Evolutionary conservation across 495 filamentous ascomycete genomes (phyloP), one percentile per base, ranked within the genome.

Genomic region (Pseudotulostoma volvatum): DNA sequence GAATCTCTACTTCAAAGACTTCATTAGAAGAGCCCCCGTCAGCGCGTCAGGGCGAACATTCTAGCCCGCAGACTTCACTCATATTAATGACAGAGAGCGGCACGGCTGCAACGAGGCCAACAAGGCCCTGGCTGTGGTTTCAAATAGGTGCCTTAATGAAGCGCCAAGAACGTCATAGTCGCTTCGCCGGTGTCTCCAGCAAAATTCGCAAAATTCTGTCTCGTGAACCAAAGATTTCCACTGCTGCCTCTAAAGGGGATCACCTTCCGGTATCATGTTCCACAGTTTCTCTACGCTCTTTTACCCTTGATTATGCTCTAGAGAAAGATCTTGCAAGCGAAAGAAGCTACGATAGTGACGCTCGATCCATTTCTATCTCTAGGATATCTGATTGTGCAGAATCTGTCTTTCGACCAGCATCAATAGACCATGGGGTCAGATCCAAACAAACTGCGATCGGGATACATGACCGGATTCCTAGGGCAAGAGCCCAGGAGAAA

Each of bases 341-440:
- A 30, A 49, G 51, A 41, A 58, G 54, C 5, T 68, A 68, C 34
- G 64, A 68, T 38, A 66, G 62, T 31, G 64, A 68, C 48, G 64
- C 64, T 1, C 58, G 59, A 33, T 57, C 36, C 30, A 54, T 68
- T 9, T 34, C 47, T 7, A 62, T 53, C 11, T 60, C 61, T 13
- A 47, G 41, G 7, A 11, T 11, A 28, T 28, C 23, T 5, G 23
- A 28, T 28, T 28, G 11, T 28, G 11, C 5, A 28, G 11, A 5
- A 28, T 28, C 5, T 11, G 5, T 11, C 11, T 5, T 28, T 5
- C 23, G 11, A 11, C 11, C 23, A 28, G 23, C 23, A 28, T 28
- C 11, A 11, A 28, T 11, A 28, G 5, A 11, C 11, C 23, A n/a
- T n/a, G n/a, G n/a, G n/a, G n/a, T n/a, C n/a, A n/a, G n/a, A n/a